Evolutionary conservation across 2,329 filamentous ascomycete species (phyloP), one percentile per base, ranked within the genome.

Genomic region (Clonostachys solani): DNA sequence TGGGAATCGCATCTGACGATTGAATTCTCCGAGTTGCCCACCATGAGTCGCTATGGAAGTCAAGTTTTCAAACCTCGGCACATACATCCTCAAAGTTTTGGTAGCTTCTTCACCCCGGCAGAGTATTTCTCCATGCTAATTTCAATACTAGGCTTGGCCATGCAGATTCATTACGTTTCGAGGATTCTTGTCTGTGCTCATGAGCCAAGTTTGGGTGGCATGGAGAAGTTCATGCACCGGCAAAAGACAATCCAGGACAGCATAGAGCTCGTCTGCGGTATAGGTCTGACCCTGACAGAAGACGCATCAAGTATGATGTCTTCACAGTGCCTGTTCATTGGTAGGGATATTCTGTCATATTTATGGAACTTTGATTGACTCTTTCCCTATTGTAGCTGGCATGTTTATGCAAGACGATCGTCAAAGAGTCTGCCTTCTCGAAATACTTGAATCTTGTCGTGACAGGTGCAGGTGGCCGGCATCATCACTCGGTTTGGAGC

Each of bases 1-100:
- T 80, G 77, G 75, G 57, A 69, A 44, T 55, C 59, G 12, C 64
- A 65, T 43, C 54, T 76, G n/a, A 69, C 68, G n/a, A 51, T 66
- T 5, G 66, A 72, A 18, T 75, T 74, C 49, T 58, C 65, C 5
- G 67, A 69, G 0, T 62, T 75, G 10, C 71, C 72, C 1, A 50
- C 48, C 12, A 23, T 43, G 12, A 52, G 42, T 15, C 49, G 46
- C 1, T 23, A 40, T 9, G 46, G 35, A 3, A 13, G 19, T 15
- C 41, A 50, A 5, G 48, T 48, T 2, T 55, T 56, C 33, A 41
- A 52, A 41, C 49, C 53, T 7, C 50, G 52, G 2, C 49, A 48
- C 45, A 55, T 55, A 41, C 49, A 56, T 15, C 49, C 53, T 5
- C 50, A 47, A 8, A 50, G 49, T 5, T 53, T 54, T 38, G 54